Percentiles rank a stretch among this genome's conserved stretches.
Conservation (phyloP, 805 yeast species). For the Teunomyces panamensis region DNA sequence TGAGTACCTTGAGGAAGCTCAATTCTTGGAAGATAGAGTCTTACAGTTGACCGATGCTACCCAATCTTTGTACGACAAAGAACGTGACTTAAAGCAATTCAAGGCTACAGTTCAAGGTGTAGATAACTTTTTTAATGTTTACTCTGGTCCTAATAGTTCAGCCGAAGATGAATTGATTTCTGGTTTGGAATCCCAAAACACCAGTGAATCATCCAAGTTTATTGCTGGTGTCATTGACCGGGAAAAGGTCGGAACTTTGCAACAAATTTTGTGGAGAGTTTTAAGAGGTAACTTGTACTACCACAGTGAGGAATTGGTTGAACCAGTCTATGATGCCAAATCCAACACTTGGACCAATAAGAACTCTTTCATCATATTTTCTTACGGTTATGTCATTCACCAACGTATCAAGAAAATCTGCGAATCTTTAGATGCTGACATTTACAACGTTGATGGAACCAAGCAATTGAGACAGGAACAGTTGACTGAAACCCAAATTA, state of each 20-base stretch:
- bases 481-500: constrained; percentile 22
- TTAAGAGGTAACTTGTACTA: constrained; percentile 88
- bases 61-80: constrained; percentile 58
- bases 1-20: constrained; percentile 60
- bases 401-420: constrained; percentile 76
- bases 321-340: constrained; percentile 62
- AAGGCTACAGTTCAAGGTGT: constrained; percentile 48
- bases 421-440: constrained; percentile 83
- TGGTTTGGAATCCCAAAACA: constrained; percentile 33
- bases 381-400: constrained; percentile 80
- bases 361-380: constrained; percentile 81
- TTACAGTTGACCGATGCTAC: constrained; percentile 67
- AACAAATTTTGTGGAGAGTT: constrained; percentile 87
- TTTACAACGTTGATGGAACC: constrained; percentile 55
- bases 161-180: constrained; percentile 34
- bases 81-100: constrained; percentile 66
- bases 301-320: constrained; percentile 68
- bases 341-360: constrained; percentile 60
- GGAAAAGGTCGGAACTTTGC: constrained; percentile 64
- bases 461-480: constrained; percentile 28
- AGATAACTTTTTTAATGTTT: constrained; percentile 27
- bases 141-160: constrained; percentile 18
- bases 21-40: constrained; percentile 70
- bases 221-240: constrained; percentile 83
- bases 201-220: constrained; percentile 32